Conservation (phyloP, 805 yeast species). For the Ogataea wickerhamii region DNA sequence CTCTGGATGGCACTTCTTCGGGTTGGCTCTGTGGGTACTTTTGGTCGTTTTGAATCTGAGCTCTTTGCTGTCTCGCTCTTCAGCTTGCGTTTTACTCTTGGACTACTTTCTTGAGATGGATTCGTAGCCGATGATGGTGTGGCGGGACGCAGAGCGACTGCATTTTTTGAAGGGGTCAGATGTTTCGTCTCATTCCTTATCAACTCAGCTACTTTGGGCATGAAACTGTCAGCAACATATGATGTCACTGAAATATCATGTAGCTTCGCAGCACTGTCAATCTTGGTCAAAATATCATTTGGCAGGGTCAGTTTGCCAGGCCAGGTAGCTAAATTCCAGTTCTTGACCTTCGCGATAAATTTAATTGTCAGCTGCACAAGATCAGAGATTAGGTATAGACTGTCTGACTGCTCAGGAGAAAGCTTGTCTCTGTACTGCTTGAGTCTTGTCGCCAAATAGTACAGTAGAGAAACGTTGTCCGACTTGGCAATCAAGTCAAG, state of each 20-base stretch:
- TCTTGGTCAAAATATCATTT: slow-evolving; percentile 64
- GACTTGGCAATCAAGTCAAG: slow-evolving; percentile 56
- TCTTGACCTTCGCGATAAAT: slow-evolving; percentile 50
- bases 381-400: slow-evolving; percentile 68
- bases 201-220: slow-evolving; percentile 34
- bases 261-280: slow-evolving; percentile 54
- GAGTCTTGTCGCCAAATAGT: slow-evolving; percentile 71
- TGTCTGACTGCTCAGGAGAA: slow-evolving; percentile 21
- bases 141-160: too few relatives aligned
- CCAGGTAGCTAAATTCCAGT: slow-evolving; percentile 75
- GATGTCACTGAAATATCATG: slow-evolving; percentile 51
- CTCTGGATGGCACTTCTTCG: slow-evolving; percentile 42
- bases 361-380: slow-evolving; percentile 64
- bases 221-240: slow-evolving; percentile 49
- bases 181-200: slow-evolving; percentile 26
- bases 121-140: background rate
- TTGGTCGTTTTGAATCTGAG: slow-evolving; percentile 9
- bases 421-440: slow-evolving; percentile 67
- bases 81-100: slow-evolving; percentile 1
- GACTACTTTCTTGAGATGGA: slow-evolving; percentile 14
- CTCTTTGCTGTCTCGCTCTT: slow-evolving; percentile 6
- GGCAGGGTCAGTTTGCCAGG: slow-evolving; percentile 75
- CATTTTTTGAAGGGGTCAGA: slow-evolving; percentile 3
- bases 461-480: slow-evolving; percentile 68
- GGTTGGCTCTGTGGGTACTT: slow-evolving; percentile 26